A percentile compares a stretch with the other conserved stretches of the same genome.
Evolutionary conservation across 257 asterid genomes (phyloP).

Genomic region (Asclepias syriaca): DNA sequence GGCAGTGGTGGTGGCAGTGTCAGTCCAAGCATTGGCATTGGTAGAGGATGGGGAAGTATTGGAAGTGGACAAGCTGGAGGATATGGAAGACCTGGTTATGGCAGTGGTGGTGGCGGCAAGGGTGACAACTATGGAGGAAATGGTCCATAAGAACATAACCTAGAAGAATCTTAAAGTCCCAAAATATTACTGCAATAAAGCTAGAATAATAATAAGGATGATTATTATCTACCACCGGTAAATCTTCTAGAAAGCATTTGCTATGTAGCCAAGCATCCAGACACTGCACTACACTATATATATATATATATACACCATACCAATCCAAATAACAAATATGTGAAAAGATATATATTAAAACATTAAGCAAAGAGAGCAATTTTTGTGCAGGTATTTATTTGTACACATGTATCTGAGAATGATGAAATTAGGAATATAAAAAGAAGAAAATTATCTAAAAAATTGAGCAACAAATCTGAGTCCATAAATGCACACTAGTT

Average conservation of each 20-base stretch:
- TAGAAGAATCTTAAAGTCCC: background rate
- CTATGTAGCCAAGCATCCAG: background rate
- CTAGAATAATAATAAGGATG: constrained; percentile 20
- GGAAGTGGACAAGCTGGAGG: constrained; percentile 11
- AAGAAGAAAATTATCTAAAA: background rate
- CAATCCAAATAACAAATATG: background rate
- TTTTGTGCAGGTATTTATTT: background rate
- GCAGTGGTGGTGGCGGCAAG: background rate
- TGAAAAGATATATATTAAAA: background rate
- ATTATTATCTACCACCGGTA: constrained; percentile 4
- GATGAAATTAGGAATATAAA: background rate
- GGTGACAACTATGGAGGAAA: constrained; percentile 13
- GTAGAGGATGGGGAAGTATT: constrained; percentile 11
- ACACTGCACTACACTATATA: too few species aligned
- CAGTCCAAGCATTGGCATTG: constrained; percentile 11
- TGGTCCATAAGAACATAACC: background rate
- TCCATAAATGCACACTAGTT: constrained; percentile 11
- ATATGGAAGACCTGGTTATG: constrained; percentile 18
- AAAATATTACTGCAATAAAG: background rate
- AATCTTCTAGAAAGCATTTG: constrained; percentile 2
- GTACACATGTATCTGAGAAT: constrained; percentile 2
- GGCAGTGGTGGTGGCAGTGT: constrained; percentile 16
- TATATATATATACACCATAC: background rate
- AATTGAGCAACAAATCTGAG: constrained; percentile 7
- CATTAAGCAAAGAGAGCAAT: background rate